Evolutionary conservation across 305 asterid genomes (phyloP), one percentile per base, ranked within the genome.

Genomic region (Coffea humblotiana): DNA sequence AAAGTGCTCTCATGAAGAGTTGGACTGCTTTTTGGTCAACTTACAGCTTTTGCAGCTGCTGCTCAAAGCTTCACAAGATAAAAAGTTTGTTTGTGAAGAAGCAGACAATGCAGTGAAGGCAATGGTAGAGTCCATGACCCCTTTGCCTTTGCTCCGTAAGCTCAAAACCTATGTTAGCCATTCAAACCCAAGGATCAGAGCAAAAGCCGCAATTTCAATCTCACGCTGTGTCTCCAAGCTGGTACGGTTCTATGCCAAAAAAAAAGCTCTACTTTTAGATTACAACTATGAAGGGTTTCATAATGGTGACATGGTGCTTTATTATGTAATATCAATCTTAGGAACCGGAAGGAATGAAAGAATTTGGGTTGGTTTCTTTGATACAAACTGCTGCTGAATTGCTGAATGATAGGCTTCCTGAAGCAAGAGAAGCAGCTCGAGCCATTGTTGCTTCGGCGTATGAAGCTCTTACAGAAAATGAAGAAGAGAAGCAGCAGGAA

Each of bases 31-130:
- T 9, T 54, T 4, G 60, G 75, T 71, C 16, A 13, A 61, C 61
- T 67, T 67, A 4, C 91, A 96, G 99, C 73, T 96, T 77, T 80
- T 96, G 89, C 99, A 96, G 90, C 92, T 96, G 64, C 81, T 96
- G 77, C 90, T 96, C 35, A 96, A 96, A 87, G 95, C 97, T 77
- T 90, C 94, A 64, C 99, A 96, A 83, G 99, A 96, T 40, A 96
- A 96, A 87, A 96, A 92, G 76, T 96, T 96, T 87, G 99, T 96
- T 5, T 94, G 99, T 85, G 99, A 96, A 80, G 98, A 96, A 86
- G 99, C 99, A 79, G 92, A 90, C 66, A 94, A 60, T 84, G 85
- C 97, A 71, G 83, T 92, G 61, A 82, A 85, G 79, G 80, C 82
- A 81, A 86, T 96, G 97, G 94, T 91, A 77, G 93, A 88, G 69